Percentiles rank a stretch among this genome's conserved stretches.
These are phyloP conservation scores for Blastomyces percursus DNA, from an alignment of 2,329 filamentous ascomycete genomes.

Conservation along the genomic window DNA sequence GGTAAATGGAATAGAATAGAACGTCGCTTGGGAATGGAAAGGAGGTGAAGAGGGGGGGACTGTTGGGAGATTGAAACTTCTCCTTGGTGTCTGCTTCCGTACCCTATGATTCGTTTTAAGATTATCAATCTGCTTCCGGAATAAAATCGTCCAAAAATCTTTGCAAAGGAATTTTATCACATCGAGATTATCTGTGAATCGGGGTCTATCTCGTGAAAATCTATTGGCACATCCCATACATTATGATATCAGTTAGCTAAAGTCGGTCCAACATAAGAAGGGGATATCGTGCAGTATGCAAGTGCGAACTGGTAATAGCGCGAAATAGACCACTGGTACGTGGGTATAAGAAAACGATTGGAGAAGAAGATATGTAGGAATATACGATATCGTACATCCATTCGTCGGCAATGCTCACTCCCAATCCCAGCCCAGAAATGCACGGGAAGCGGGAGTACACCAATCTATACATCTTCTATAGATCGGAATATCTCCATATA, in stretches of 20 bases:
- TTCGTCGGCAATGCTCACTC: neutral
- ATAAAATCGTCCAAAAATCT: conserved; percentile 89
- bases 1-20: neutral
- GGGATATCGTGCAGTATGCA: neutral
- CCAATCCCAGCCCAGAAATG: neutral
- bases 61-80: neutral
- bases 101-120: conserved; percentile 94
- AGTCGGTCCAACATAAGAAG: neutral
- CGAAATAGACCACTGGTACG: neutral
- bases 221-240: conserved; percentile 14
- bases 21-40: neutral
- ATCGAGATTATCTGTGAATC: conserved; percentile 84
- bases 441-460: neutral
- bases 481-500: neutral
- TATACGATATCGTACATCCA: neutral
- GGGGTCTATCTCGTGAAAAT: conserved; percentile 55
- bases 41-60: neutral
- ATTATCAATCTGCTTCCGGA: conserved; percentile 96
- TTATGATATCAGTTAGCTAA: neutral
- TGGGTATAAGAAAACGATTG: neutral
- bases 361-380: neutral
- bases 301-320: neutral
- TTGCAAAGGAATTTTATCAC: conserved; percentile 99
- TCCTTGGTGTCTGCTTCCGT: conserved; percentile 20
- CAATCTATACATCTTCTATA: neutral